Evolutionary conservation across 305 asterid genomes (phyloP), one percentile per base, ranked within the genome.

Genomic region (Solanum hybrid): DNA sequence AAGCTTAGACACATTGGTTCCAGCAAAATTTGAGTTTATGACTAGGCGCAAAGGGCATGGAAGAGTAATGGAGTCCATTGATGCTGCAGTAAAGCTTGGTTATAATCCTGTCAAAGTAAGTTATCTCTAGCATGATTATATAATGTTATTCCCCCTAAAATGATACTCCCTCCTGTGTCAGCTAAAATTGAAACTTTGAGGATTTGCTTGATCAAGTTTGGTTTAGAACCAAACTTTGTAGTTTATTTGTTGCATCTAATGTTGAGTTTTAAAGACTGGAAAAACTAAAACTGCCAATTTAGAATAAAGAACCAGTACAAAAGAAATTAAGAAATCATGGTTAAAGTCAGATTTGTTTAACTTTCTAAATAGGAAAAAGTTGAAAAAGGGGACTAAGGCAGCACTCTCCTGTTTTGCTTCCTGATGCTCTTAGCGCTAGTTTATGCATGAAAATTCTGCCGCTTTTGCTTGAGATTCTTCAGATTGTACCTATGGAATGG

Each of bases 21-120:
- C 99, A 14, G 98, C 98, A 65, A 96, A 97, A 93, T 96, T 97
- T 93, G 99, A 96, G 89, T 94, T 97, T 90, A 94, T 96, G 98
- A 95, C 97, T 33, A 93, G 99, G 91, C 96, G 98, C 86, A 97
- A 92, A 93, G 99, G 99, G 90, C 98, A 96, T 91, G 98, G 94
- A n/a, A 95, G 98, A 92, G 98, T 97, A 87, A 89, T 96, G 98
- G 95, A 95, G 87, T 92, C 99, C 14, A 96, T 97, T 89, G 94
- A 96, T 90, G 90, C 97, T 83, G 98, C 99, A 82, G 76, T 96
- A 77, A 93, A 94, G 84, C 91, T 96, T 92, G 99, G 99, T 76
- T 97, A 93, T 92, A 94, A 94, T 88, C 99, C 99, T 20, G 99
- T 96, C 90, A 97, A 97, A 92, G 99, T 96, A 95, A 90, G 90